A percentile compares a stretch with the other conserved stretches of the same genome.
phyloP scores from a whole-genome alignment of 164 flowering plant genomes.

The Vitis rotundifolia region DNA sequence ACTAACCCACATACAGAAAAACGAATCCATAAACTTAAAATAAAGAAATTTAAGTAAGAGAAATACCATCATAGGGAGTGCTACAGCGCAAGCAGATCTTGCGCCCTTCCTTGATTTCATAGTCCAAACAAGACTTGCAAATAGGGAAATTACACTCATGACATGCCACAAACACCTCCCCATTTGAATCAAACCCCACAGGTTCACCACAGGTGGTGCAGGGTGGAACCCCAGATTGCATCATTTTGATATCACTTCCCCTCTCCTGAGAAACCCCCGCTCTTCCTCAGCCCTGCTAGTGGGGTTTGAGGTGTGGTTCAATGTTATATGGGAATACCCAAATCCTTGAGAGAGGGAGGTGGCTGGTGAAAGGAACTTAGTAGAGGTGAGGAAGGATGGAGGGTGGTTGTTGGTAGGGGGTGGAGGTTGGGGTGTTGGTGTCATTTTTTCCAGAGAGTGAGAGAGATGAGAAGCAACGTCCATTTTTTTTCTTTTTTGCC shows the following conservation, averaged over 20 bases:
- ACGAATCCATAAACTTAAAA: too few relatives aligned
- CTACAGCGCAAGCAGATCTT: slow-evolving; percentile 74
- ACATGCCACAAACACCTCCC: slow-evolving; percentile 80
- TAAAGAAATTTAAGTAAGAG: too few relatives aligned
- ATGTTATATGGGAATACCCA: slow-evolving; percentile 6
- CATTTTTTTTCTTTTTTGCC: slow-evolving; percentile 4
- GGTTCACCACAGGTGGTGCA: slow-evolving; percentile 84
- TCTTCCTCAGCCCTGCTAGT: slow-evolving; percentile 2
- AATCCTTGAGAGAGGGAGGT: slow-evolving; percentile 17
- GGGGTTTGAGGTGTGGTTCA: background rate
- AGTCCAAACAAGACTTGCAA: slow-evolving; percentile 68
- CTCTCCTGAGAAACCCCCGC: background rate
- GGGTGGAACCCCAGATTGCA: slow-evolving; percentile 67
- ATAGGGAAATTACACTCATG: slow-evolving; percentile 78
- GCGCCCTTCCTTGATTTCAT: slow-evolving; percentile 73
- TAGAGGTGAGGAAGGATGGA: slow-evolving; percentile 22
- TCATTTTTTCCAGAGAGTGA: slow-evolving; percentile 28
- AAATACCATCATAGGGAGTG: slow-evolving; percentile 28
- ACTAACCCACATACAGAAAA: too few relatives aligned
- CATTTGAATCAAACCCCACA: slow-evolving; percentile 53
- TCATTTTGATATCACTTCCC: slow-evolving; percentile 40
- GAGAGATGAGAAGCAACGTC: slow-evolving; percentile 61
- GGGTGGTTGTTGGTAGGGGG: slow-evolving; percentile 31
- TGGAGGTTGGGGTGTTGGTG: slow-evolving; percentile 63
- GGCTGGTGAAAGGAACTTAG: slow-evolving; percentile 26